Evolutionary conservation across 495 filamentous ascomycete species (phyloP).

Genomic region (Hapsidospora chrysogenum): DNA sequence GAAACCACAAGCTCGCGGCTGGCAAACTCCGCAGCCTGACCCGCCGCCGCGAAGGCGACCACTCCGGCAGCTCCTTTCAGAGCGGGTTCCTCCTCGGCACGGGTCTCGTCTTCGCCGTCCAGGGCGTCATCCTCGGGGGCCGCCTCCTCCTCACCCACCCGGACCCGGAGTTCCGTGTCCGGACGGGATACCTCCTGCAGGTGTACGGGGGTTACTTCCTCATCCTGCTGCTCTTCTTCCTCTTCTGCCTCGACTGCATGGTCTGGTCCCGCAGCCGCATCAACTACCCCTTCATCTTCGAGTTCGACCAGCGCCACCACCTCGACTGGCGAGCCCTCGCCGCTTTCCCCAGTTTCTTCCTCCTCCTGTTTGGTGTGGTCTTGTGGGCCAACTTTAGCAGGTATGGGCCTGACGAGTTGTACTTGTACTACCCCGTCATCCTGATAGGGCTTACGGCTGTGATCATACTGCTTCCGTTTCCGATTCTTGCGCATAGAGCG

Average conservation of each 20-base stretch:
- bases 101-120: slow-evolving; percentile 54
- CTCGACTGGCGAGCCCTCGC: slow-evolving; percentile 79
- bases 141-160: slow-evolving; percentile 31
- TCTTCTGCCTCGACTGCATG: slow-evolving; percentile 66
- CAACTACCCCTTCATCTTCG: slow-evolving; percentile 93
- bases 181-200: slow-evolving; percentile 65
- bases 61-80: slow-evolving; percentile 55
- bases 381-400: slow-evolving; percentile 76
- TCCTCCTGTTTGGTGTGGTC: slow-evolving; percentile 60
- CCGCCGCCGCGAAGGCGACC: slow-evolving; percentile 42
- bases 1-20: slow-evolving; percentile 78
- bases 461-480: slow-evolving; percentile 60
- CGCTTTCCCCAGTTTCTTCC: slow-evolving; percentile 66
- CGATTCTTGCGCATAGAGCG: slow-evolving; percentile 56
- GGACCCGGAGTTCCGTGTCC: slow-evolving; percentile 17
- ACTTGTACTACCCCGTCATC: slow-evolving; percentile 77
- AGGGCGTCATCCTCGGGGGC: slow-evolving; percentile 53
- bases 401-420: slow-evolving; percentile 48
- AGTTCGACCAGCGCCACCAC: slow-evolving; percentile 73
- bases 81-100: slow-evolving; percentile 65
- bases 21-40: slow-evolving; percentile 62
- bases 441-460: slow-evolving; percentile 47
- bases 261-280: slow-evolving; percentile 72
- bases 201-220: slow-evolving; percentile 80
- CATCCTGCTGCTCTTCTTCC: slow-evolving; percentile 48